Evolutionary conservation across 805 yeast species (phyloP), one percentile per base, ranked within the genome.

Genomic region (Ogataea naganishii): DNA sequence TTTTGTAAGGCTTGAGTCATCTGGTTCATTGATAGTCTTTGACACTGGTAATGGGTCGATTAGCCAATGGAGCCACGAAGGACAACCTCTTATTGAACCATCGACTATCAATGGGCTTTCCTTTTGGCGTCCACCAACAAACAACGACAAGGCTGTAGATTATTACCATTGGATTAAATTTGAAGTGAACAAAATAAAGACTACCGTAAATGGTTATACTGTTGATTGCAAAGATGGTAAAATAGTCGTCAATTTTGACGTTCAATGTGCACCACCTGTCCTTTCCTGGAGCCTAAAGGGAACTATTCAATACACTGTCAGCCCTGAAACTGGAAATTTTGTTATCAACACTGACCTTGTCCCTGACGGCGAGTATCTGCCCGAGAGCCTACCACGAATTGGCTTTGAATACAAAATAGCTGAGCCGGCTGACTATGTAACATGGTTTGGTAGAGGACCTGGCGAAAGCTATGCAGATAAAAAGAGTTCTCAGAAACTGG

Each of bases 361-460:
- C 4, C 20, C 20, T 18, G 15, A 23, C 14, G 29, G 29, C 14
- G 20, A 26, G 4, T 25, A 35, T 20, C 31, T 43, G 20, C 53
- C 56, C 13, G 31, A 40, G 18, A 37, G 49, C 8, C 24, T 57
- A n/a, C 61, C 62, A 8, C 42, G 62, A 12, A 35, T 58, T 11
- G 62, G 62, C 7, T 45, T 51, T 30, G 60, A 56, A 30, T 49
- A 53, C 29, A 31, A 34, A 3, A 25, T 53, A 14, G 41, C 47
- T 5, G 41, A 42, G 4, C 23, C 24, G 4, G n/a, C 47, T n/a
- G 34, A 35, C 12, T 12, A 20, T 8, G 53, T 44, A 2, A 29
- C 23, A 16, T 58, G 62, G 62, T 46, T 48, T 22, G 64, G 64
- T 5, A 34, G 52, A 13, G 60, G 60, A 7, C 60, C 59, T 6